These are phyloP conservation scores for Biscogniauxia marginata DNA, from an alignment of 2,329 filamentous ascomycete species.

Conservation along the genomic window DNA sequence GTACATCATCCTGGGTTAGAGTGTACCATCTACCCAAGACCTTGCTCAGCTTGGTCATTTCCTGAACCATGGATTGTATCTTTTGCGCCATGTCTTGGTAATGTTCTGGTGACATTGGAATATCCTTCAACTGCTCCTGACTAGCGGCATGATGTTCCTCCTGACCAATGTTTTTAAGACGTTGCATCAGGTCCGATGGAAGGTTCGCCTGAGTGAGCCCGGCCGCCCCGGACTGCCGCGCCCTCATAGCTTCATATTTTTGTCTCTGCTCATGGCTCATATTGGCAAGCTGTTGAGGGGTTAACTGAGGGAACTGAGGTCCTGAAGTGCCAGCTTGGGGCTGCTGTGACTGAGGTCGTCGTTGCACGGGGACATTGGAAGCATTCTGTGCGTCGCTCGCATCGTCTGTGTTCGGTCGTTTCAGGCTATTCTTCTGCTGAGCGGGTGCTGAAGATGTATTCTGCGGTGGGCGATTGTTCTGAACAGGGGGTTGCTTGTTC, in stretches of 20 bases:
- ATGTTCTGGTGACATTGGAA: conserved; percentile 46
- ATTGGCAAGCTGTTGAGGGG: conserved; percentile 39
- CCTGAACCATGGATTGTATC: conserved; percentile 39
- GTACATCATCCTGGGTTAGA: conserved; percentile 47
- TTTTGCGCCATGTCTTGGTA: conserved; percentile 44
- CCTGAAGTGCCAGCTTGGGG: conserved; percentile 14
- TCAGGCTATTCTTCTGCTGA: conserved; percentile 44
- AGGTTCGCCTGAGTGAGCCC: neutral
- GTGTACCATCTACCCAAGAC: conserved; percentile 48
- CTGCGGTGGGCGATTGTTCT: conserved; percentile 37
- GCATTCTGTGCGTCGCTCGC: conserved; percentile 26
- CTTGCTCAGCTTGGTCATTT: conserved; percentile 46
- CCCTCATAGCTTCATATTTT: conserved; percentile 41
- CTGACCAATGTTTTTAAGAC: conserved; percentile 30
- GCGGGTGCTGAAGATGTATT: conserved; percentile 39
- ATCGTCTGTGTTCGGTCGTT: conserved; percentile 51
- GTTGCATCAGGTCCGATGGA: conserved; percentile 37
- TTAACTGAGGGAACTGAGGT: conserved; percentile 29
- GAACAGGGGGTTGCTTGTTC: conserved; percentile 29
- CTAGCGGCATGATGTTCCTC: conserved; percentile 36
- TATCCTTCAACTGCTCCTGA: conserved; percentile 43
- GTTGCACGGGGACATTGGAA: conserved; percentile 23
- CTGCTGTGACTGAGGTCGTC: conserved; percentile 30
- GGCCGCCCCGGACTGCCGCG: conserved; percentile 19
- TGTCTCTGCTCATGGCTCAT: conserved; percentile 46